A percentile compares a stretch with the other conserved stretches of the same genome.
Evolutionary conservation across 2,329 filamentous ascomycete species (phyloP).

Genomic region (Aspergillus thermomutatus): DNA sequence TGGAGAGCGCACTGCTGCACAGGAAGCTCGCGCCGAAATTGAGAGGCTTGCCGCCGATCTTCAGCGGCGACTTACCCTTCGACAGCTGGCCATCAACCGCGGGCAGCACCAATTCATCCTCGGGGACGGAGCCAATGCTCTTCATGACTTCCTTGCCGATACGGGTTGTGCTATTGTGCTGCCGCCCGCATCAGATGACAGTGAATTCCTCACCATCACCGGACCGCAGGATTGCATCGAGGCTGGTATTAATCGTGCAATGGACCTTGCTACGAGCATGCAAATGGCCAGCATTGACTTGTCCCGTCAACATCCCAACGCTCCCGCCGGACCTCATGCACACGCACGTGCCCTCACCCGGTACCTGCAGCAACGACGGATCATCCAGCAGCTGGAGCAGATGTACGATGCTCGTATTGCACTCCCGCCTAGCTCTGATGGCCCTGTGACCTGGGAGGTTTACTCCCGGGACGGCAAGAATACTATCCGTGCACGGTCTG

Average conservation of each 20-base stretch:
- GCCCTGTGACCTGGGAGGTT: constrained; percentile 77
- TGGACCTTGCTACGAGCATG: constrained; percentile 85
- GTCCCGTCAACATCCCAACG: constrained; percentile 71
- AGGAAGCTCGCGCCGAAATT: constrained; percentile 74
- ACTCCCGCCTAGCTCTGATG: constrained; percentile 64
- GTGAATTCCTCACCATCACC: constrained; percentile 79
- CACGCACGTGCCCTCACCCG: constrained; percentile 85
- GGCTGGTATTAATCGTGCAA: constrained; percentile 74
- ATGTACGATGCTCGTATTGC: constrained; percentile 84
- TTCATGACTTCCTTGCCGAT: constrained; percentile 82
- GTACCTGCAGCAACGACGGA: constrained; percentile 77
- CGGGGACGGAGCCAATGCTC: constrained; percentile 72
- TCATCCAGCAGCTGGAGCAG: constrained; percentile 78
- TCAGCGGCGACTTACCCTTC: constrained; percentile 68
- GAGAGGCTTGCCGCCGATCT: constrained; percentile 76
- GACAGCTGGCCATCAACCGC: constrained; percentile 77
- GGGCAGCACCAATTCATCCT: constrained; percentile 94
- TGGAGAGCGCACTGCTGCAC: constrained; percentile 79
- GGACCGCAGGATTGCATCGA: constrained; percentile 73
- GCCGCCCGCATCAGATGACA: constrained; percentile 70
- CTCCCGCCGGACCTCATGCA: constrained; percentile 66
- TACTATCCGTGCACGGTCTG: constrained; percentile 47
- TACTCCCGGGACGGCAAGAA: constrained; percentile 86
- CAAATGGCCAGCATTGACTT: constrained; percentile 80
- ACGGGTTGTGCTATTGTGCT: constrained; percentile 88